These are phyloP conservation scores for Saturnispora besseyi DNA, from an alignment of 805 yeast species.

Conservation along the genomic window DNA sequence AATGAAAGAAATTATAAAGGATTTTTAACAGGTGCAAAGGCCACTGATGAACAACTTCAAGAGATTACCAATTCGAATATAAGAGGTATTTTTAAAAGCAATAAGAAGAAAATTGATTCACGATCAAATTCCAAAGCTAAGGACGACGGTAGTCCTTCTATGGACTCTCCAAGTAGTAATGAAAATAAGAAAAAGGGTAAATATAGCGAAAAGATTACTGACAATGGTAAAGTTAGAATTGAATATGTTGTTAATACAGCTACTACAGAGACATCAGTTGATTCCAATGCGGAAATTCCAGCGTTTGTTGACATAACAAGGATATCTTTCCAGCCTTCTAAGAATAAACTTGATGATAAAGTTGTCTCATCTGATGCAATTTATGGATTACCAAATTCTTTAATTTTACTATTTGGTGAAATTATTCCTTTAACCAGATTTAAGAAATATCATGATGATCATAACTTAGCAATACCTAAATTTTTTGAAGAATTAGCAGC, in stretches of 20 bases:
- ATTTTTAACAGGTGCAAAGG: constrained; percentile 26
- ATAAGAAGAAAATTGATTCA: background rate
- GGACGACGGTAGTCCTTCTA: constrained; percentile 3
- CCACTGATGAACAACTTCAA: constrained; percentile 21
- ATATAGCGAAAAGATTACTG: constrained; percentile 35
- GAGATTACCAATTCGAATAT: constrained; percentile 18
- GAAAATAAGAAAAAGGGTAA: constrained; percentile 21
- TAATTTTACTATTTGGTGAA: constrained; percentile 63
- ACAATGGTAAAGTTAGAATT: constrained; percentile 40
- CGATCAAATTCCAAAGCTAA: constrained; percentile 5
- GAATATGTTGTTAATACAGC: constrained; percentile 32
- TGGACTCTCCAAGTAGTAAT: background rate
- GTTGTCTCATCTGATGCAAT: constrained; percentile 68
- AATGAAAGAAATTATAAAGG: constrained; percentile 28
- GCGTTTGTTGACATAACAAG: constrained; percentile 37
- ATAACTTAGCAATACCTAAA: constrained; percentile 25
- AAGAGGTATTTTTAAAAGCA: constrained; percentile 21
- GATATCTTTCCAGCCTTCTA: constrained; percentile 31
- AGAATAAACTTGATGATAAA: constrained; percentile 42
- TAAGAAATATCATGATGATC: constrained; percentile 43
- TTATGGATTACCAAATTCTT: constrained; percentile 77
- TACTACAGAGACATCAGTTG: constrained; percentile 6
- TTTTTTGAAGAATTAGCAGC: constrained; percentile 27
- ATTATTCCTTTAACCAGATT: constrained; percentile 59
- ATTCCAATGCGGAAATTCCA: constrained; percentile 22